These are phyloP conservation scores for Kodamaea ohmeri DNA, from an alignment of 1,139 yeast species.

Conservation along the genomic window DNA sequence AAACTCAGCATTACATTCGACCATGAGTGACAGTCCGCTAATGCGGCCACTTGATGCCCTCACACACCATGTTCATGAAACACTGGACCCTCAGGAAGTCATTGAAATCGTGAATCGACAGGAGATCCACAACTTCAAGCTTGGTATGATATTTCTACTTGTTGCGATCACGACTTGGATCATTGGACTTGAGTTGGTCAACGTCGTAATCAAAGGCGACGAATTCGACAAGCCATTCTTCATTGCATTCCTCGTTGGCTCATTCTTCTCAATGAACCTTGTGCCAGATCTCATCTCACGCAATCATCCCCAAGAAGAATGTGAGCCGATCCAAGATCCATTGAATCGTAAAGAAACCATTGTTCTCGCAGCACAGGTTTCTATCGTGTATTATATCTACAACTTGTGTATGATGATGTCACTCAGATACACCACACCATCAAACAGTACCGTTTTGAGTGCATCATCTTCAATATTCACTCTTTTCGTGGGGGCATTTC, in stretches of 20 bases:
- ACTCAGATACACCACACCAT: slow-evolving; percentile 50
- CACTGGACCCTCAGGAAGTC: slow-evolving; percentile 33
- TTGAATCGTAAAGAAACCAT: slow-evolving; percentile 33
- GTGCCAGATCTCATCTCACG: slow-evolving; percentile 30
- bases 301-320: neutral
- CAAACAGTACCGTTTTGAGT: slow-evolving; percentile 51
- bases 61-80: slow-evolving; percentile 6
- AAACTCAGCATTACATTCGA: neutral
- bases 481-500: slow-evolving; percentile 39
- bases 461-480: slow-evolving; percentile 54
- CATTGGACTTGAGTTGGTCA: slow-evolving; percentile 48
- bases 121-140: slow-evolving; percentile 40
- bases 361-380: slow-evolving; percentile 36
- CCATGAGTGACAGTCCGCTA: slow-evolving; percentile 5
- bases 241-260: slow-evolving; percentile 46
- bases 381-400: slow-evolving; percentile 43
- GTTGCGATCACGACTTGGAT: slow-evolving; percentile 49
- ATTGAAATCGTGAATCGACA: slow-evolving; percentile 45
- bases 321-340: slow-evolving; percentile 5
- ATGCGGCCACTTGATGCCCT: slow-evolving; percentile 5
- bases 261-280: slow-evolving; percentile 44
- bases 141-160: slow-evolving; percentile 42
- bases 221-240: slow-evolving; percentile 49
- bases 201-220: slow-evolving; percentile 46
- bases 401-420: slow-evolving; percentile 41